Evolutionary conservation across 805 yeast genomes (phyloP), one percentile per base, ranked within the genome.

Genomic region (Ogataea trehaloabstinens): DNA sequence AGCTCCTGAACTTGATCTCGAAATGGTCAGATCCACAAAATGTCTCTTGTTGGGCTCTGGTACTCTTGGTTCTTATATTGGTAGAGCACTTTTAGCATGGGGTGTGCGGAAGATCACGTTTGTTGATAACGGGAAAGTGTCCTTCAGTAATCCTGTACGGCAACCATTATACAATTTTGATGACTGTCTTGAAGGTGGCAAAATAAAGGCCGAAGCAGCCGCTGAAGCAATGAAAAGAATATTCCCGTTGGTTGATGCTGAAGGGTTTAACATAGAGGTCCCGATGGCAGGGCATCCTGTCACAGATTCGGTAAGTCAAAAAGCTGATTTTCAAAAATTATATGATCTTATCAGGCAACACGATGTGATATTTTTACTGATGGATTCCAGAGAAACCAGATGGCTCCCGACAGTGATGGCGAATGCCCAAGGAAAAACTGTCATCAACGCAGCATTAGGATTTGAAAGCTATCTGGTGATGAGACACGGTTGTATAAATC

Each of bases 261-360:
- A 53, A 5, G 98, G 97, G 0, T 58, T 68, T 34, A 64, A 67
- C 21, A 49, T 93, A 21, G 91, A 83, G 44, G 85, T 93, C 3
- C 98, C 99, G 1, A 93, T 93, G 99, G 85, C 89, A 17, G 99
- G 98, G 0, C 99, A 93, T 58, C 83, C 93, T 0, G 64, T 86
- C 0, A 73, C 78, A 0, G 73, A 78, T 47, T 86, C 79, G 48
- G 55, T 48, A 0, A 64, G 57, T 19, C 82, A 80, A 44, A 56
- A 56, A 24, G 39, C 51, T 5, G 82, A 79, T 34, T 91, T 69
- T 55, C 73, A 77, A 1, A 53, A 55, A 35, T 61, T 93, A 16
- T 66, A 64, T 19, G 49, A 64, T 28, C 66, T 89, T 5, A 76
- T 87, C 18, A 70, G 72, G 13, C 66, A 62, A 0, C 91, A 88